These are phyloP conservation scores for Penicillium nordicum DNA, from an alignment of 2,329 filamentous ascomycete genomes.

Conservation along the genomic window DNA sequence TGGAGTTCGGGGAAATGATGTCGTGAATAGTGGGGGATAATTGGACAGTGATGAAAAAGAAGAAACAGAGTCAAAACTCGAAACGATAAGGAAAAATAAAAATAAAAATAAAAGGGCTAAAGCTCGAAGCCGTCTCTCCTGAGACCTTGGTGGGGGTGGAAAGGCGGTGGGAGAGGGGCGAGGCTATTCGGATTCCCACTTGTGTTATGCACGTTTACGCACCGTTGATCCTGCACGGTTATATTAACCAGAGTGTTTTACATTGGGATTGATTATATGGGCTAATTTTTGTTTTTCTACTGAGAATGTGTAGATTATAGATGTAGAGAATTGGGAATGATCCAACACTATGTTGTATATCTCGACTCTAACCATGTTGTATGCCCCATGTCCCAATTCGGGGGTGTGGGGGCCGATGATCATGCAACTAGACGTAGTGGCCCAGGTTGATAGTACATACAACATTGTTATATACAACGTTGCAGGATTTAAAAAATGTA, in stretches of 20 bases:
- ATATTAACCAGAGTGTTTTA: conserved; percentile 1
- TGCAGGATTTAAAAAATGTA: neutral
- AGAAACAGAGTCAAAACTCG: neutral
- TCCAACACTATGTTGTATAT: neutral
- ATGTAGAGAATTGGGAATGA: neutral
- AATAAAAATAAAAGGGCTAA: neutral
- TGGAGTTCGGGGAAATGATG: conserved; percentile 5
- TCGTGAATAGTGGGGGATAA: neutral
- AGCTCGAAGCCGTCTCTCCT: conserved; percentile 20
- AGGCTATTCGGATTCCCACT: conserved; percentile 24
- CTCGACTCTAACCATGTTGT: neutral
- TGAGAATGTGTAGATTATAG: neutral
- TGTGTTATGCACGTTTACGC: conserved; percentile 1
- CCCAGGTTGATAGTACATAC: neutral
- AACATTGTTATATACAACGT: neutral
- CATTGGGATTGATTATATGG: neutral
- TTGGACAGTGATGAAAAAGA: neutral
- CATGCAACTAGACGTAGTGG: conserved; percentile 1
- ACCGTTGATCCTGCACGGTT: conserved; percentile 8
- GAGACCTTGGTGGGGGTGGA: conserved; percentile 29
- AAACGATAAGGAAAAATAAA: conserved; percentile 3
- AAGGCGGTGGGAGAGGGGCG: conserved; percentile 32
- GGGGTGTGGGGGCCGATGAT: conserved; percentile 1
- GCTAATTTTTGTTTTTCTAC: neutral
- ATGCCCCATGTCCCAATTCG: neutral